Evolutionary conservation across 768 basidiomycete genomes (phyloP).

Genomic region (Mycena galopus): DNA sequence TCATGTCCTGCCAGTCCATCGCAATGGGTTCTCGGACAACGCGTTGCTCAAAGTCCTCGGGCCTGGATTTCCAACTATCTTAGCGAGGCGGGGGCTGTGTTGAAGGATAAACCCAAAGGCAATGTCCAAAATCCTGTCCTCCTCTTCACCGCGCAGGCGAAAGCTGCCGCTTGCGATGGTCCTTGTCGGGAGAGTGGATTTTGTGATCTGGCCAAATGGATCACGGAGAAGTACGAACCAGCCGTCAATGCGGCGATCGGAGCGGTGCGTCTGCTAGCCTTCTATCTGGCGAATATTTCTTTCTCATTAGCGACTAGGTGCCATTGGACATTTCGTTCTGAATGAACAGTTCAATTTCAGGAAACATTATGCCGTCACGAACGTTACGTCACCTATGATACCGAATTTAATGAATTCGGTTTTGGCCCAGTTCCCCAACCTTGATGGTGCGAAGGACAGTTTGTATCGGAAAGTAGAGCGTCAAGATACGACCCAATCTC

Average conservation of each 20-base stretch:
- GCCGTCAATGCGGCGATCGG: background rate
- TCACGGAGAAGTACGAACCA: background rate
- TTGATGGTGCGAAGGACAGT: too few species aligned
- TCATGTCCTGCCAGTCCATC: background rate
- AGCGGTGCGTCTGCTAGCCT: background rate
- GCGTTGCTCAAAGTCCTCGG: background rate
- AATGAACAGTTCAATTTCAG: too few species aligned
- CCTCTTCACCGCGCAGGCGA: background rate
- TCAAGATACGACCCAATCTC: too few species aligned
- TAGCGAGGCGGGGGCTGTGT: background rate
- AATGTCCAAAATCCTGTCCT: background rate
- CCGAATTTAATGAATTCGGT: too few species aligned
- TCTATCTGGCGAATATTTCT: too few species aligned
- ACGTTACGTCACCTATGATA: too few species aligned
- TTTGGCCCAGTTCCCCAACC: too few species aligned
- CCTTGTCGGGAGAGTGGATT: background rate
- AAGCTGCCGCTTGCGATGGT: background rate
- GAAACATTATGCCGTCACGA: too few species aligned
- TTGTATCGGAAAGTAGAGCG: too few species aligned
- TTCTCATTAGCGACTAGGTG: too few species aligned
- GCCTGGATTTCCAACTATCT: conserved; percentile 13
- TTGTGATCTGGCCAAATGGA: background rate
- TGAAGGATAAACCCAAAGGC: background rate
- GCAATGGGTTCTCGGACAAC: too few species aligned
- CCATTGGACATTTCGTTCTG: too few species aligned